A percentile compares a stretch with the other conserved stretches of the same genome.
These are phyloP conservation scores for Tremella mesenterica DNA, from an alignment of 768 basidiomycete genomes.

Conservation along the genomic window DNA sequence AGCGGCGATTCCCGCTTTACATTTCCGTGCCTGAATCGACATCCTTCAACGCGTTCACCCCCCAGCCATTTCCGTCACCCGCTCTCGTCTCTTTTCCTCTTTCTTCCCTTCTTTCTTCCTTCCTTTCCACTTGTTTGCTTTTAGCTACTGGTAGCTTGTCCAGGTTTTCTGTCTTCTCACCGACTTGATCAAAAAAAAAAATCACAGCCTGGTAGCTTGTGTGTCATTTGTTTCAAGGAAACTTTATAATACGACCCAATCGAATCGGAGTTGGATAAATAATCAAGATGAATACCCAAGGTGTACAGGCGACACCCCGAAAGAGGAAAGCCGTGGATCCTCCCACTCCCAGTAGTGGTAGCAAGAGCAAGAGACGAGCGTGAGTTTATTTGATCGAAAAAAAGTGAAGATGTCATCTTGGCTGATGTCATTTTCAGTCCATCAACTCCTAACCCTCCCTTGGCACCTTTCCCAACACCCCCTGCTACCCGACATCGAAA, in stretches of 20 bases:
- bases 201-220: too few relatives aligned
- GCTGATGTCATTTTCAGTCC: constrained; percentile 10
- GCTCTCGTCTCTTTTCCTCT: neutral
- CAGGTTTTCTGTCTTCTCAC: neutral
- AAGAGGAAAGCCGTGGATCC: constrained; percentile 19
- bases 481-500: constrained; percentile 22
- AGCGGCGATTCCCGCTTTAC: neutral
- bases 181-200: neutral
- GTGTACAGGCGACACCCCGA: constrained; percentile 18
- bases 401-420: neutral
- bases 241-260: neutral
- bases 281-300: constrained; percentile 3
- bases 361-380: constrained; percentile 16
- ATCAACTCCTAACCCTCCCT: constrained; percentile 39
- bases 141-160: neutral
- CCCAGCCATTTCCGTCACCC: neutral
- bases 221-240: neutral
- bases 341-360: constrained; percentile 5
- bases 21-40: neutral
- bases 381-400: constrained; percentile 12
- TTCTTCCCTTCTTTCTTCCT: neutral
- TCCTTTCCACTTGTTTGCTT: neutral
- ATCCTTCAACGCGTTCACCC: too few relatives aligned
- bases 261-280: neutral
- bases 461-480: constrained; percentile 40